Base-by-base conservation (phyloP, 352 stramenopile genomes). In the Phytophthora ramorum region DNA sequence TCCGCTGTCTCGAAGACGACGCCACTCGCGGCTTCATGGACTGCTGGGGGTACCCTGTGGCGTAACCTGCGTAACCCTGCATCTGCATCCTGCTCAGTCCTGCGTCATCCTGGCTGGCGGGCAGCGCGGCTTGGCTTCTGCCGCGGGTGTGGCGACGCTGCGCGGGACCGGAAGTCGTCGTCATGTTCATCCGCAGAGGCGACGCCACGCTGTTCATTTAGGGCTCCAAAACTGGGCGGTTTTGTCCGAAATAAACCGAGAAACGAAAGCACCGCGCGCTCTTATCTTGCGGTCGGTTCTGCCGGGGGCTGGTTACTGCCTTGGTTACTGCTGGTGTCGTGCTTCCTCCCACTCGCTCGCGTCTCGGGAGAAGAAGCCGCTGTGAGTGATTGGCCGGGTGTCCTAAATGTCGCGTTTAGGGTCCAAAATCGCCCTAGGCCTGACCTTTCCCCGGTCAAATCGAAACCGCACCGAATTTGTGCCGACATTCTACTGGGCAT, bases 191-290 rank as follows among this genome's bases (percentile, higher is more conserved):
- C 22, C 68, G 68, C 51, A 80, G 49, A 37, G 72, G 68, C 38
- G 72, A 75, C 64, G 51, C 68, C 49, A 80, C 72, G 45, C 72
- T 69, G 46, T 80, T 75, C 65, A 80, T 72, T 19, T 48, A 66
- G 17, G 48, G 37, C 7, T 20, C 28, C 17, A 52, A 44, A 55
- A 34, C n/a, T 24, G 30, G 35, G 45, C 20, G 19, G 30, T 57
- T 57, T 50, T 7, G 28, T 17, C 7, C 20, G 17, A 30, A 35
- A 46, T 35, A 26, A 34, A 2, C 28, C 28, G 32, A 34, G 2
- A 34, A 12, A 34, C 28, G 28, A 4, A 6, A 6, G 26, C 2
- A 32, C 26, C 26, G 26, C 7, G 7, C 26, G 26, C 22, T 24
- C 22, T 24, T 1, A 24, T 24, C 3, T 24, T 24, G 22, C 22